Percentiles rank a stretch among this genome's conserved stretches.
Conservation (phyloP, 176 grass and related monocot species). For the Triticum dicoccoides region DNA sequence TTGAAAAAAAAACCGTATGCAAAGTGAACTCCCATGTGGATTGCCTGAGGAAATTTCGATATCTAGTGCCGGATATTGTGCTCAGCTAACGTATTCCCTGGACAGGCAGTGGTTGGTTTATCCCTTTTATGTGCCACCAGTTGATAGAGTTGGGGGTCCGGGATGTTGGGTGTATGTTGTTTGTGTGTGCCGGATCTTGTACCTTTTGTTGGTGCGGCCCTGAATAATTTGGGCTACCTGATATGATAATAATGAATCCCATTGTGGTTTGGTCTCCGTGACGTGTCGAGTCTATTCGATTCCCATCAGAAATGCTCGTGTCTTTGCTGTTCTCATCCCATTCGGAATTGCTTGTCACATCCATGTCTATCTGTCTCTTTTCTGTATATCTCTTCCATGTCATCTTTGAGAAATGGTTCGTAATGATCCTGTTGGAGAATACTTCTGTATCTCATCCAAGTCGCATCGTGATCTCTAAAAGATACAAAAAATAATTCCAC, state of each 20-base stretch:
- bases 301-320: background rate
- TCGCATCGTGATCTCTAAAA: background rate
- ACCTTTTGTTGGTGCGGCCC: background rate
- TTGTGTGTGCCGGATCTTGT: background rate
- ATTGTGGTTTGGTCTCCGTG: background rate
- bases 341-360: background rate
- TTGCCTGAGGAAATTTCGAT: background rate
- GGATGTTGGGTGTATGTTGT: background rate
- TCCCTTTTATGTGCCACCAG: background rate
- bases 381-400: background rate
- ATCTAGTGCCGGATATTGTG: background rate
- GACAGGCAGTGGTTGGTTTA: background rate
- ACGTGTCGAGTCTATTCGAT: background rate
- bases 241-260: conserved; percentile 4
- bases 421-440: background rate
- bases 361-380: background rate
- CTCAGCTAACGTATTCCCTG: background rate
- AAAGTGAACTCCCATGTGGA: background rate
- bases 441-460: background rate
- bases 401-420: background rate
- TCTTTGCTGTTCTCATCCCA: background rate
- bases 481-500: too few relatives aligned
- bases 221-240: conserved; percentile 18
- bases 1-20: background rate
- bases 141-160: background rate